These are phyloP conservation scores for Penicillium sp. DNA, from an alignment of 2,329 filamentous ascomycete species.

Conservation along the genomic window DNA sequence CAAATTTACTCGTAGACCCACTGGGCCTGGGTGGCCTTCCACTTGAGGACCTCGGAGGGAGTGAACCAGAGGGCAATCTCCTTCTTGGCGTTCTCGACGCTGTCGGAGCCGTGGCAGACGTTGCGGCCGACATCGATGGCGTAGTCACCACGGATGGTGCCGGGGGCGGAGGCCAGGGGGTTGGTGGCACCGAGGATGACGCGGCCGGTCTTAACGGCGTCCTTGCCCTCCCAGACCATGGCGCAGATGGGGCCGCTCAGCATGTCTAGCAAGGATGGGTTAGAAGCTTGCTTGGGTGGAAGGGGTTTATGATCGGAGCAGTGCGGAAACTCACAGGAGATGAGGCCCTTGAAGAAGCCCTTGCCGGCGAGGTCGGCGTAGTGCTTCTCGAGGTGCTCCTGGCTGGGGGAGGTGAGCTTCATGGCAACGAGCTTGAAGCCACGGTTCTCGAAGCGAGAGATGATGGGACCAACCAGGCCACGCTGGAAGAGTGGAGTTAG, in stretches of 20 bases:
- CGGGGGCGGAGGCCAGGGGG: constrained; percentile 89
- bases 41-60: constrained; percentile 80
- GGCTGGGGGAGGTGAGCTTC: constrained; percentile 87
- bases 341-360: constrained; percentile 95
- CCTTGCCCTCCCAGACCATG: constrained; percentile 99
- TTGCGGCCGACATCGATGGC: constrained; percentile 93
- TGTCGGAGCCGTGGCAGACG: constrained; percentile 99
- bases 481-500: constrained; percentile 64
- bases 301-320: neutral
- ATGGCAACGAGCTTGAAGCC: constrained; percentile 99
- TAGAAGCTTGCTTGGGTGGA: constrained; percentile 20
- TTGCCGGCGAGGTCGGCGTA: constrained; percentile 91
- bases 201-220: constrained; percentile 98
- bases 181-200: constrained; percentile 97
- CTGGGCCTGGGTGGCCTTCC: constrained; percentile 82
- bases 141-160: constrained; percentile 96
- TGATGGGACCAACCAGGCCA: constrained; percentile 96
- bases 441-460: constrained; percentile 96
- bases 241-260: constrained; percentile 93
- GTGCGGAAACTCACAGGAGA: constrained; percentile 72
- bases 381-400: constrained; percentile 98
- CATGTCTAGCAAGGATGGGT: constrained; percentile 73
- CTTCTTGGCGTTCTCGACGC: constrained; percentile 99
- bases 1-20: constrained; percentile 87
- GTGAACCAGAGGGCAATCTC: constrained; percentile 99